These are phyloP conservation scores for Colletotrichum sp. DNA, from an alignment of 2,329 filamentous ascomycete species.

Conservation along the genomic window DNA sequence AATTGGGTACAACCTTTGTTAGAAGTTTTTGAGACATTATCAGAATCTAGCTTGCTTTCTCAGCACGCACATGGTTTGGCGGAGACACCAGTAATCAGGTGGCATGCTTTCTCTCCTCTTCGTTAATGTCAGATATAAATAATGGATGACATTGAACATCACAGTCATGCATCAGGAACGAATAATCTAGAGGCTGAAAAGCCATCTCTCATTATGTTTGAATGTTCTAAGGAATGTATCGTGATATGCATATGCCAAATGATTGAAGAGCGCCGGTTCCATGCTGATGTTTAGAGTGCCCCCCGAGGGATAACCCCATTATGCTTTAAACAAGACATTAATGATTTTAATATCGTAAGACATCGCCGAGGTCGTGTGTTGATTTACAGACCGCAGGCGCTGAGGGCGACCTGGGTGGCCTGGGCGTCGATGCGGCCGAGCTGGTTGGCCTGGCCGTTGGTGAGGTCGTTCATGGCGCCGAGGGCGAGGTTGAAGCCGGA, in stretches of 20 bases:
- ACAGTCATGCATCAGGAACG: too few relatives aligned
- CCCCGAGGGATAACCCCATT: not conserved
- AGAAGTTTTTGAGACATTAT: too few relatives aligned
- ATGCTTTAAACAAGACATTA: not conserved
- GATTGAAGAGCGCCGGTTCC: slow-evolving; percentile 15
- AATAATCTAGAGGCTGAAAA: not conserved
- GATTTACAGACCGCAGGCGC: slow-evolving; percentile 47
- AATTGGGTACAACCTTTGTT: too few relatives aligned
- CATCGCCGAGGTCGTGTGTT: not conserved
- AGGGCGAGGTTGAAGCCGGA: slow-evolving; percentile 63
- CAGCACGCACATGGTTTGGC: too few relatives aligned
- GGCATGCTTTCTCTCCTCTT: too few relatives aligned
- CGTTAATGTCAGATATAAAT: too few relatives aligned
- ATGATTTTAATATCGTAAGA: not conserved
- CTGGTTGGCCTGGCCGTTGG: slow-evolving; percentile 51
- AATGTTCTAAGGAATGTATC: slow-evolving; percentile 19
- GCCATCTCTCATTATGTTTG: slow-evolving; percentile 10
- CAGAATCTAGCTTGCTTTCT: too few relatives aligned
- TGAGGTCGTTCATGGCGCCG: slow-evolving; percentile 60
- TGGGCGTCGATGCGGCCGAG: slow-evolving; percentile 59
- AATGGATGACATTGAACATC: too few relatives aligned
- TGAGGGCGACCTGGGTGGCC: slow-evolving; percentile 46
- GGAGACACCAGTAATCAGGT: too few relatives aligned
- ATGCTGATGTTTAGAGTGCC: not conserved
- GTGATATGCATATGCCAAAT: slow-evolving; percentile 15